Evolutionary conservation across 2,329 filamentous ascomycete species (phyloP).

Genomic region (Ambrosiella cleistominuta): DNA sequence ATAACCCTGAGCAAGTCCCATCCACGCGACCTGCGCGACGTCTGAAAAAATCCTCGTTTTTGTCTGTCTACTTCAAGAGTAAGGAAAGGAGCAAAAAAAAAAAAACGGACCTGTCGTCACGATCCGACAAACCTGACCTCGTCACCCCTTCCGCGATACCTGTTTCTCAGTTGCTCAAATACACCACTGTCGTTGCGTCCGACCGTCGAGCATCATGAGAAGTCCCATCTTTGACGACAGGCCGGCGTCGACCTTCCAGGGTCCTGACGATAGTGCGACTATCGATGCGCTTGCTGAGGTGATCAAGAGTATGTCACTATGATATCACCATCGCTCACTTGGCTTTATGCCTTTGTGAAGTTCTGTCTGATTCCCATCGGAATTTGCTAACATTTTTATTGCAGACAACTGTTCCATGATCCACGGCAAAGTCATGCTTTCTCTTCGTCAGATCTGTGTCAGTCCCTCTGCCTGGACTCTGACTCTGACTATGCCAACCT

Average conservation of each 20-base stretch:
- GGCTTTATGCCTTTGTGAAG: too few relatives aligned
- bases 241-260: background rate
- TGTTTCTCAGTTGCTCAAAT: background rate
- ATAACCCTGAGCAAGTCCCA: slow-evolving; percentile 1
- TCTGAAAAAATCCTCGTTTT: background rate
- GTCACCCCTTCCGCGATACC: background rate
- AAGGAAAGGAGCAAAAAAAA: background rate
- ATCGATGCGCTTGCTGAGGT: background rate
- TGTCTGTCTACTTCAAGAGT: background rate
- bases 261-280: background rate
- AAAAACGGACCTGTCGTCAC: background rate
- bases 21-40: background rate
- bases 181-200: background rate
- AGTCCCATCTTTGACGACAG: background rate
- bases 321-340: background rate
- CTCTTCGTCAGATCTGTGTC: background rate
- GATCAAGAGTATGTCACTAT: background rate
- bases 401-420: background rate
- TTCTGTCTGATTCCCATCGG: background rate
- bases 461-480: background rate
- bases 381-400: background rate
- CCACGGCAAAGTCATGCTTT: background rate
- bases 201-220: slow-evolving; percentile 1
- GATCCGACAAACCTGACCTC: background rate
- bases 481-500: background rate